Conservation (phyloP, 2,329 filamentous ascomycete species). For the Cercospora zeina region DNA sequence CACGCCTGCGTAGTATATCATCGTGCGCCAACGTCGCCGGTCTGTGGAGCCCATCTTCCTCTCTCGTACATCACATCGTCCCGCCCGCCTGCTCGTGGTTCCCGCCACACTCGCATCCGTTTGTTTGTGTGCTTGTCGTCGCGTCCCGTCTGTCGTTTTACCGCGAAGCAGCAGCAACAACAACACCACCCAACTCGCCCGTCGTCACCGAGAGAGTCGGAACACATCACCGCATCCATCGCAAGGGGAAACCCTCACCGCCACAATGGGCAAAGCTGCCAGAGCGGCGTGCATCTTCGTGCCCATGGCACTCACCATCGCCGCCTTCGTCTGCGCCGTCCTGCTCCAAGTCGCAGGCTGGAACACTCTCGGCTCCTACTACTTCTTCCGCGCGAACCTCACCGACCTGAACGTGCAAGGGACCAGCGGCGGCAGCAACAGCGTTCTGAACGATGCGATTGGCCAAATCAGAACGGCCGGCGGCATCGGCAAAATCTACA, state of each 20-base stretch:
- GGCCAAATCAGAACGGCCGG: constrained; percentile 41
- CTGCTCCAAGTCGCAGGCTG: constrained; percentile 60
- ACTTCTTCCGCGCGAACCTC: constrained; percentile 53
- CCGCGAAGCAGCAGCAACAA: not conserved
- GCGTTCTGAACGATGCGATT: constrained; percentile 43
- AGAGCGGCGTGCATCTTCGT: constrained; percentile 83
- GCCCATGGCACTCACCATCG: constrained; percentile 79
- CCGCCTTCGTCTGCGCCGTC: constrained; percentile 67
- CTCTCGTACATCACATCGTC: not conserved
- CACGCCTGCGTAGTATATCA: not conserved
- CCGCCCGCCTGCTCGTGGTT: constrained; percentile 1
- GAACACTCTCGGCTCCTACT: constrained; percentile 55
- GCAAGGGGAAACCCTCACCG: constrained; percentile 8
- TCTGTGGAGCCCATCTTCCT: not conserved
- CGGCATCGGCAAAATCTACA: constrained; percentile 72
- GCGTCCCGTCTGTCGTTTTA: constrained; percentile 8
- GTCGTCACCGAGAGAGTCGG: too few relatives aligned
- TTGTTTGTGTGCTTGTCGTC: too few relatives aligned
- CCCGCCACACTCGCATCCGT: not conserved
- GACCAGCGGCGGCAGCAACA: constrained; percentile 29
- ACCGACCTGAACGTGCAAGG: constrained; percentile 37
- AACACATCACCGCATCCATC: not conserved
- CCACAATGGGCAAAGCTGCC: constrained; percentile 68
- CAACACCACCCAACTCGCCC: too few relatives aligned
- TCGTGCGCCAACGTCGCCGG: not conserved